These are phyloP conservation scores for Yamagishiella unicocca DNA, from an alignment of 139 green algal species.

Conservation along the genomic window DNA sequence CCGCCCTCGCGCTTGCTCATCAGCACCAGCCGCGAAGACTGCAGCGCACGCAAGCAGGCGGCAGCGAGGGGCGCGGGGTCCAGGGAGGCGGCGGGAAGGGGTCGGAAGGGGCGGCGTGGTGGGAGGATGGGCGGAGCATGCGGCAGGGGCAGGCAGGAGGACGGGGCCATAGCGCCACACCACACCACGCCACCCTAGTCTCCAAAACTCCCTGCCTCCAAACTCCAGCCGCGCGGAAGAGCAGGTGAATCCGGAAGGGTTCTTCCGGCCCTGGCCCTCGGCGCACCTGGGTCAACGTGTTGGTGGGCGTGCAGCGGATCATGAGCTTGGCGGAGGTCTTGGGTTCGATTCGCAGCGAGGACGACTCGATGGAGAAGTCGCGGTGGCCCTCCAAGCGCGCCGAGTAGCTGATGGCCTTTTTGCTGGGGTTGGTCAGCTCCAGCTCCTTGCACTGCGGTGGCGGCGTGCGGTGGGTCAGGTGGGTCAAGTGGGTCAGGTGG, in stretches of 20 bases:
- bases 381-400: slow-evolving; percentile 73
- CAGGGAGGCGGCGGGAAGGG: too few relatives aligned
- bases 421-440: slow-evolving; percentile 82
- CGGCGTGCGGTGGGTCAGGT: too few relatives aligned
- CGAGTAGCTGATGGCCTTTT: slow-evolving; percentile 74
- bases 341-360: slow-evolving; percentile 74
- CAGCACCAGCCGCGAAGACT: slow-evolving; percentile 61
- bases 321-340: slow-evolving; percentile 49
- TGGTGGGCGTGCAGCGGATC: slow-evolving; percentile 57
- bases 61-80: background rate
- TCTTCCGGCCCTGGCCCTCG: background rate
- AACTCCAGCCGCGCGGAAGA: too few relatives aligned
- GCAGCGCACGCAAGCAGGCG: background rate
- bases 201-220: too few relatives aligned
- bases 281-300: slow-evolving; percentile 57
- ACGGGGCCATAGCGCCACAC: too few relatives aligned
- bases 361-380: slow-evolving; percentile 75
- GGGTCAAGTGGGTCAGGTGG: too few relatives aligned
- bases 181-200: too few relatives aligned
- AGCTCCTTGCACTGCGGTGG: slow-evolving; percentile 68
- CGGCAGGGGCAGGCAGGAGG: too few relatives aligned
- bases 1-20: slow-evolving; percentile 63
- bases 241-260: background rate
- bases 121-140: background rate
- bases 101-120: background rate